Base-by-base conservation (phyloP, 1,284 basidiomycete genomes). In the Exobasidium cylindrosporum region DNA sequence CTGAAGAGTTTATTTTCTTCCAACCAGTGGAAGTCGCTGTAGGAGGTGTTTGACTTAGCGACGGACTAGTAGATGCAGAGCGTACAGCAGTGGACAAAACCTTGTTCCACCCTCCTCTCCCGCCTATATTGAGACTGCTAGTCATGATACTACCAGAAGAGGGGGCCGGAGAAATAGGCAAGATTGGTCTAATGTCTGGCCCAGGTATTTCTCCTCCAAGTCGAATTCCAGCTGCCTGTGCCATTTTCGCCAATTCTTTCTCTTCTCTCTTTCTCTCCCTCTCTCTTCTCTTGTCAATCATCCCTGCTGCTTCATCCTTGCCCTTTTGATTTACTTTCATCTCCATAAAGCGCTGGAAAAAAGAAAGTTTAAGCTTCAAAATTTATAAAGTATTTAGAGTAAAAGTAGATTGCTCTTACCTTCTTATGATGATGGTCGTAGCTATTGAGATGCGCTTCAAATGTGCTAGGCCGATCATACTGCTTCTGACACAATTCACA, bases 381-480 rank as follows among this genome's bases (percentile, higher is more conserved):
- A 14, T 17, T 53, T 21, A n/a, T 14, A 17, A 24, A 17, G 1
- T 1, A 24, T 14, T 53, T 21, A 1, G 23, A 53, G 14, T 17
- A n/a, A n/a, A n/a, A n/a, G n/a, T n/a, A 17, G 10, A 40, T 40
- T 40, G 35, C 35, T 40, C 55, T 49, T 32, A 57, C 55, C 55
- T 62, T 62, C 59, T 30, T 62, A 35, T 62, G 60, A 29, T 62
- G 60, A 28, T 62, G 60, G 30, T 62, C 60, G 55, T 62, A 62
- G 26, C 44, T 49, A 26, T 57, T 62, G 21, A 62, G 26, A 32
- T 62, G 60, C 10, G 28, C 26, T 14, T 62, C 60, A 28, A 30
- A 61, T 21, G 52, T 59, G 10, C 40, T 47, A 2, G 57, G 56
- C 11, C 32, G 32, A 17, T 32, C 21, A 40, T 62, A 62, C n/a